Conservation (phyloP, 2,329 filamentous ascomycete species). For the Venturia nashicola region DNA sequence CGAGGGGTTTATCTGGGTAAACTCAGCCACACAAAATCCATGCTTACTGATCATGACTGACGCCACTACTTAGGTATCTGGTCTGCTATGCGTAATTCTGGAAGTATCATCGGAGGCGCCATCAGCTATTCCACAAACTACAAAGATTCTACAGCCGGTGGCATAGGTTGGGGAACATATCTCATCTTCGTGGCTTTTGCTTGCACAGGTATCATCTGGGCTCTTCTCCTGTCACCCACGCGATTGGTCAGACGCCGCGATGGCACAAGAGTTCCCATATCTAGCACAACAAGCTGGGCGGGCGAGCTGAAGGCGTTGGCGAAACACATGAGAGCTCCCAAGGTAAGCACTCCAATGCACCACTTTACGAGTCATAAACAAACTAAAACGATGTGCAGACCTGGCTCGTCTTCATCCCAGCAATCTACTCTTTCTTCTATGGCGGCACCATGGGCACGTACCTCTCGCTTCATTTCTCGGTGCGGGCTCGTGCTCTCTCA, state of each 20-base stretch:
- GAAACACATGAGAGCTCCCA: background rate
- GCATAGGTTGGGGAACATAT: background rate
- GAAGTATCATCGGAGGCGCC: background rate
- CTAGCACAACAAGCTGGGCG: background rate
- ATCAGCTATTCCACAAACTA: background rate
- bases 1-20: background rate
- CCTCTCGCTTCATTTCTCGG: slow-evolving; percentile 54
- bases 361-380: background rate
- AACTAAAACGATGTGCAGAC: background rate
- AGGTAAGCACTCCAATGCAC: background rate
- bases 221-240: background rate
- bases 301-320: background rate
- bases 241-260: background rate
- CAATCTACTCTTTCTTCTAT: background rate
- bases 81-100: background rate
- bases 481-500: slow-evolving; percentile 50
- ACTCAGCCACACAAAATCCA: background rate
- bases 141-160: background rate
- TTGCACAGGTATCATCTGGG: background rate
- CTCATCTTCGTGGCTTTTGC: background rate
- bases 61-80: background rate
- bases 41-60: background rate
- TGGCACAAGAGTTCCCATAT: background rate
- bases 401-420: background rate
- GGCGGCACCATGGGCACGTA: slow-evolving; percentile 35